A percentile compares a stretch with the other conserved stretches of the same genome.
These are phyloP conservation scores for Boletus speciosus DNA, from an alignment of 768 basidiomycete genomes.

Conservation along the genomic window DNA sequence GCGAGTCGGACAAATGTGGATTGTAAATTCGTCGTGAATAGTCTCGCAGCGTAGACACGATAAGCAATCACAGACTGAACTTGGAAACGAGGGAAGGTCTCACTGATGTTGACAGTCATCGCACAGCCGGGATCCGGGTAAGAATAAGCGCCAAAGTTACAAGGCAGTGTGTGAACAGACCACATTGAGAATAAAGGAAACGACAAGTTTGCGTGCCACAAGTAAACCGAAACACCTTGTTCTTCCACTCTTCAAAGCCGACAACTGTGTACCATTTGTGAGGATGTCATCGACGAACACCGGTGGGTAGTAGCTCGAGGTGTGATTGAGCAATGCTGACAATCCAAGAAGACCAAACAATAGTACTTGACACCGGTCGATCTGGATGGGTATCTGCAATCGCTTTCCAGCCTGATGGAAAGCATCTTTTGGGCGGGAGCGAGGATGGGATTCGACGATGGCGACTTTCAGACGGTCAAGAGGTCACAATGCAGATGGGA, in stretches of 20 bases:
- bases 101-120: no score
- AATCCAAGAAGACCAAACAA: neutral
- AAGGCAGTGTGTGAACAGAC: neutral
- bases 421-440: neutral
- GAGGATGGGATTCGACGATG: neutral
- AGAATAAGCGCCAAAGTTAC: neutral
- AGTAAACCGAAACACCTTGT: neutral
- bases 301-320: neutral
- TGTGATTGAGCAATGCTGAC: neutral
- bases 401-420: neutral
- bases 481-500: neutral
- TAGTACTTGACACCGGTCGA: neutral
- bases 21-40: no score
- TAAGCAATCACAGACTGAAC: no score
- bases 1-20: no score
- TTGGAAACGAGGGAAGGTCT: no score
- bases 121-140: no score
- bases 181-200: no score
- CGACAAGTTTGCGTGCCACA: no score
- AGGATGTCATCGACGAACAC: neutral
- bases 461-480: neutral
- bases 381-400: neutral
- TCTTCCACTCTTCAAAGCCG: neutral
- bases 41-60: no score
- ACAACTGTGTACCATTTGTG: neutral